Conservation (phyloP, 495 filamentous ascomycete genomes). For the Bombardia bombarda region DNA sequence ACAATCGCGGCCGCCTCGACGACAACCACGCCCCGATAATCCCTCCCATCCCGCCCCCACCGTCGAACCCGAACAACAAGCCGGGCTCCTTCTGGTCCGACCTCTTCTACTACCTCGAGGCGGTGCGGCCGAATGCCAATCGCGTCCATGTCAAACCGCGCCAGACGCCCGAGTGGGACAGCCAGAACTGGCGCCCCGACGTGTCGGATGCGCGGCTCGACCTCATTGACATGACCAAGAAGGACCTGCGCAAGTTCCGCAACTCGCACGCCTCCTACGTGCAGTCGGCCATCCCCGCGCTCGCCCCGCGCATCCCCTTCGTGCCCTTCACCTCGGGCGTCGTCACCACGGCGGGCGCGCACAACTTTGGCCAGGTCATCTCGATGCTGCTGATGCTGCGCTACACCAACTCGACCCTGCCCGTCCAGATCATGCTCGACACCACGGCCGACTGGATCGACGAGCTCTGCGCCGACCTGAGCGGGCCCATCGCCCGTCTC, state of each 20-base stretch:
- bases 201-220: conserved; percentile 1
- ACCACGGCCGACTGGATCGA: conserved; percentile 41
- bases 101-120: conserved; percentile 12
- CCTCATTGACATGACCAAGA: background rate
- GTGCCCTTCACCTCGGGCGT: conserved; percentile 42
- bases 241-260: conserved; percentile 1
- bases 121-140: conserved; percentile 1
- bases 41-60: too few relatives aligned
- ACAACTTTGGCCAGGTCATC: conserved; percentile 27
- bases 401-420: conserved; percentile 45
- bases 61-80: too few relatives aligned
- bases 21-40: too few relatives aligned
- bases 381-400: conserved; percentile 51
- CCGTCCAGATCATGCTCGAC: conserved; percentile 52
- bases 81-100: conserved; percentile 15
- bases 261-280: conserved; percentile 35
- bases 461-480: conserved; percentile 42
- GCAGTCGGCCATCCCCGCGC: conserved; percentile 21
- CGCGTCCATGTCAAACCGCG: background rate
- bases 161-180: background rate
- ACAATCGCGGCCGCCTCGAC: too few relatives aligned
- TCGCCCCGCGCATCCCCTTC: conserved; percentile 35
- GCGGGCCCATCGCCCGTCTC: conserved; percentile 41
- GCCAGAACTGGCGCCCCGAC: conserved; percentile 7
- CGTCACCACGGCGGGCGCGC: conserved; percentile 34